These are phyloP conservation scores for Xylariales sp. DNA, from an alignment of 2,329 filamentous ascomycete species.

Conservation along the genomic window DNA sequence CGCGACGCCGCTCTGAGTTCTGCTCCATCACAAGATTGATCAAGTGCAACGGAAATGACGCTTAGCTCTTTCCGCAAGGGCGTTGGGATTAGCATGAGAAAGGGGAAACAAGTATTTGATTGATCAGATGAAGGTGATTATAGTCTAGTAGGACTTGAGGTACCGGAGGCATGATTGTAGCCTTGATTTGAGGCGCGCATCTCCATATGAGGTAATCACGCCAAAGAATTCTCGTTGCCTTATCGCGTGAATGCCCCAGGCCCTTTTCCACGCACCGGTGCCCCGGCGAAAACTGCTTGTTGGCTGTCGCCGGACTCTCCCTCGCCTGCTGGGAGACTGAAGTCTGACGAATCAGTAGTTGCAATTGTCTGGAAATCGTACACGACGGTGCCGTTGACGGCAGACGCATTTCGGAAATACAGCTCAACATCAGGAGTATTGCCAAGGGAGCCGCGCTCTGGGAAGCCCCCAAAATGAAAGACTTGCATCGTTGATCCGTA, in stretches of 20 bases:
- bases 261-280: neutral
- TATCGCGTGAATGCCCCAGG: slow-evolving; percentile 1
- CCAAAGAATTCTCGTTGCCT: no score
- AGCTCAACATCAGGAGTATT: slow-evolving; percentile 33
- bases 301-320: neutral
- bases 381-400: slow-evolving; percentile 13
- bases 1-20: no score
- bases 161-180: no score
- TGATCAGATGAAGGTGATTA: no score
- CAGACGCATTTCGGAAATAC: slow-evolving; percentile 49
- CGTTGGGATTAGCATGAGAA: no score
- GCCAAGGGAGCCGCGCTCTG: slow-evolving; percentile 12
- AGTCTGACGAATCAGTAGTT: slow-evolving; percentile 3
- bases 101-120: no score
- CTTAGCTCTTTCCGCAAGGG: no score
- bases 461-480: slow-evolving; percentile 46
- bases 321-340: neutral
- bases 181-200: no score
- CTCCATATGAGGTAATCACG: no score
- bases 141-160: no score
- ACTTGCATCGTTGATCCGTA: slow-evolving; percentile 54
- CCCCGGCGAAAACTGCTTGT: neutral
- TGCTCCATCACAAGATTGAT: no score
- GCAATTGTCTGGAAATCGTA: slow-evolving; percentile 12
- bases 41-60: no score